Evolutionary conservation across 1,139 yeast genomes (phyloP).

Genomic region (Magnusiomyces magnusii): DNA sequence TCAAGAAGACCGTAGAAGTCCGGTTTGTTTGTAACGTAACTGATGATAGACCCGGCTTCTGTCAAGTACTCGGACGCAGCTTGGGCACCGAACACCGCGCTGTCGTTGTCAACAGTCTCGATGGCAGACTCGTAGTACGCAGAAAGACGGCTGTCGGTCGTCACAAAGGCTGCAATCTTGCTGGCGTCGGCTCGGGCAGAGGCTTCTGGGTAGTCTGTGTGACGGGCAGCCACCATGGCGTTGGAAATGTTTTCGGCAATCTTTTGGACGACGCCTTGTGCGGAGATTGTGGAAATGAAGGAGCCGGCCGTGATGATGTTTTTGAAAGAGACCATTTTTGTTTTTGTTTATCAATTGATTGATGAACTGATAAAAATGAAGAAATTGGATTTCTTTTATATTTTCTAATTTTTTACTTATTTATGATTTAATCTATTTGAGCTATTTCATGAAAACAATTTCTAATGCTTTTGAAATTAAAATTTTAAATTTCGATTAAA

Average conservation of each 20-base stretch:
- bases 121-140: conserved; percentile 1
- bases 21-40: not conserved
- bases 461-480: too few relatives aligned
- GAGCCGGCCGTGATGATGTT: not conserved
- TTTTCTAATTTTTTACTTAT: too few relatives aligned
- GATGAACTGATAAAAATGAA: too few relatives aligned
- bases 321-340: not conserved
- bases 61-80: not conserved
- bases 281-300: not conserved
- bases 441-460: too few relatives aligned
- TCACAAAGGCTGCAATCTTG: not conserved
- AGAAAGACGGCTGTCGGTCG: not conserved
- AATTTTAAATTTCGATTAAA: too few relatives aligned
- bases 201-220: not conserved
- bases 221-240: not conserved
- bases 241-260: not conserved
- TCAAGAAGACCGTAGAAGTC: not conserved
- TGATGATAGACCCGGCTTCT: not conserved
- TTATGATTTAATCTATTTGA: too few relatives aligned
- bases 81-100: not conserved
- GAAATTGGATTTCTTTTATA: too few relatives aligned
- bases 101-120: not conserved
- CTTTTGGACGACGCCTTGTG: not conserved
- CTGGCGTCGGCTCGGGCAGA: not conserved
- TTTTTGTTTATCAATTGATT: too few relatives aligned